Conservation (phyloP, 441 rosid species). For the Croton laevigatus region DNA sequence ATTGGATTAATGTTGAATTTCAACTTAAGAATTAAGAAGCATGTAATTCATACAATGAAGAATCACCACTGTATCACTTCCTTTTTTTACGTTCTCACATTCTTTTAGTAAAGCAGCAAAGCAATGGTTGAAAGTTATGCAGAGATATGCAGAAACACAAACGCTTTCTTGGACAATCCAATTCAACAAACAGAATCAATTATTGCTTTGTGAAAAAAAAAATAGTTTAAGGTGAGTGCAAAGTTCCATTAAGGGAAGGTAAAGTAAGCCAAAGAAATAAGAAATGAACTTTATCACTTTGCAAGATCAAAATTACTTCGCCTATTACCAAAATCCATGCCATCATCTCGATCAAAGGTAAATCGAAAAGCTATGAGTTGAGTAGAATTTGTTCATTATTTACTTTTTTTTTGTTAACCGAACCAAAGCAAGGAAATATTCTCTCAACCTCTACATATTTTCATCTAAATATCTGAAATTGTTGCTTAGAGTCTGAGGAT, state of each 20-base stretch:
- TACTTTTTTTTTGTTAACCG: too few species aligned
- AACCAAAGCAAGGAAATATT: too few species aligned
- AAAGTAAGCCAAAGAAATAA: neutral
- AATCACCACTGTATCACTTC: constrained; percentile 1
- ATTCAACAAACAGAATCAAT: too few species aligned
- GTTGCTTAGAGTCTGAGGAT: too few species aligned
- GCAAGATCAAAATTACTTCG: neutral
- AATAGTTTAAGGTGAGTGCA: neutral
- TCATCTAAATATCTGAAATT: too few species aligned
- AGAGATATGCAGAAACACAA: neutral
- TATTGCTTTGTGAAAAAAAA: too few species aligned
- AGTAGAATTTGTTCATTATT: too few species aligned
- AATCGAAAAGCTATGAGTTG: too few species aligned
- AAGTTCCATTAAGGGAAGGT: neutral
- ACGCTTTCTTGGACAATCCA: neutral
- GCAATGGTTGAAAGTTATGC: neutral
- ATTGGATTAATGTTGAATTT: too few species aligned
- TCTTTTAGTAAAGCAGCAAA: neutral
- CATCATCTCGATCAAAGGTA: neutral
- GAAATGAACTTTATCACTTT: neutral
- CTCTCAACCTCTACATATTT: too few species aligned
- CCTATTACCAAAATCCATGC: neutral
- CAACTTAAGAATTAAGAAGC: neutral
- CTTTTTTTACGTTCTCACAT: neutral
- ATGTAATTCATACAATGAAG: neutral